Base-by-base conservation (phyloP, 2,329 filamentous ascomycete genomes). In the Phialocephala sp. region DNA sequence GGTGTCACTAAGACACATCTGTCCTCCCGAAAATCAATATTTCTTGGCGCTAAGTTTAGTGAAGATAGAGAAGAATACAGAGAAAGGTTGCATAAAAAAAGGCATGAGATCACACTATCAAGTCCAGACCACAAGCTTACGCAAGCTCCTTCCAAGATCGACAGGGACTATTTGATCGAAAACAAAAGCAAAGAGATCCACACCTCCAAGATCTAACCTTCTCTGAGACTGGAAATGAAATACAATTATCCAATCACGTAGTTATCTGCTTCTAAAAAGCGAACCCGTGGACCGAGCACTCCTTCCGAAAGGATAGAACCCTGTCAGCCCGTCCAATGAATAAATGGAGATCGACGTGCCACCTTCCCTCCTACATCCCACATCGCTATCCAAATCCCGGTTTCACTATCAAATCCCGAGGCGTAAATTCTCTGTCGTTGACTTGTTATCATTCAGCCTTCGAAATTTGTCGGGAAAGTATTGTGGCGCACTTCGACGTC, bases 381-480 rank as follows among this genome's bases (percentile, higher is more conserved):
- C 20, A 50, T 14, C 45, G 20, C 45, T 54, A 35, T 8, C 11
- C 50, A 54, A 12, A 54, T 35, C 50, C 50, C 50, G 50, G 14
- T 14, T 35, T 27, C 24, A 15, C n/a, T 52, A 52, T 32, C 50
- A 54, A 54, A 54, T 27, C 50, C 50, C 50, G 50, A 54, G 6
- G 4, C 22, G 27, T 5, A 14, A 18, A 8, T 54, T 15, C 22
- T 54, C 24, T 27, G 6, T 32, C 27, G 27, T 32, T 32, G 27
- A 32, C 27, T 54, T n/a, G 50, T 54, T 54, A 54, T 54, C 27
- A 18, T 54, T 54, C 50, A 32, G 50, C 50, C 18, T 32, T 35
- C 20, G 24, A 35, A 14, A 32, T 32, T 15, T 54, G 1, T 35
- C 11, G 14, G 27, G 18, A 18, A 12, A n/a, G 8, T 27, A 24